Base-by-base conservation (phyloP, 441 rosid species). In the Omphalea diandra region DNA sequence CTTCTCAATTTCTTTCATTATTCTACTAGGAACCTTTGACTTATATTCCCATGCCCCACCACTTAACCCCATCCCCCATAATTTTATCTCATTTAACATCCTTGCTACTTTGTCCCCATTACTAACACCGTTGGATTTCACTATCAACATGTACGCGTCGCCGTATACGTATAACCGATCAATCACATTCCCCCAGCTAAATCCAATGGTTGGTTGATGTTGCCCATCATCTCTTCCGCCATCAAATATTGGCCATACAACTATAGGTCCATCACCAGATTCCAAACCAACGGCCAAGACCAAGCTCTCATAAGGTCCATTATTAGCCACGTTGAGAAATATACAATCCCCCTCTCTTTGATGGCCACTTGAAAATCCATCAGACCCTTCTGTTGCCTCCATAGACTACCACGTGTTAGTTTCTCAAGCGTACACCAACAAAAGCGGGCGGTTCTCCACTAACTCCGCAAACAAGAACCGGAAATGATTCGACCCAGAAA, bases 381-480 rank as follows among this genome's bases (percentile, higher is more conserved):
- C 53, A 4, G 33, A 7, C 7, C 0, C 27, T 17, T 83, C 80
- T 35, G 44, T 78, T 31, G 80, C 87, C 71, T 82, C 80, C 50
- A n/a, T 69, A 11, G 81, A 74, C 41, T 52, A 67, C 97, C 96
- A 89, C 70, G 69, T 77, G 73, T 83, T 75, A 0, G 84, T 79
- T 24, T 74, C 72, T 0, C 90, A 89, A 50, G 59, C 20, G 76
- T 89, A 84, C 35, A 78, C 74, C 18, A 85, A 84, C 59, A 86
- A 5, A 58, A 83, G 82, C 60, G 90, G 90, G 7, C 76, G 79
- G 80, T 75, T 71, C 44, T 78, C 82, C 0, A 89, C 88, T 65
- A 85, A 49, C 77, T 91, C 97, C 6, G 75, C 88, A 5, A 89
- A 89, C 76, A 81, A 18, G 78, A 89, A 89, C 49, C 83, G 86